These are phyloP conservation scores for Pseudocercospora cruenta DNA, from an alignment of 2,329 filamentous ascomycete species.

Conservation along the genomic window DNA sequence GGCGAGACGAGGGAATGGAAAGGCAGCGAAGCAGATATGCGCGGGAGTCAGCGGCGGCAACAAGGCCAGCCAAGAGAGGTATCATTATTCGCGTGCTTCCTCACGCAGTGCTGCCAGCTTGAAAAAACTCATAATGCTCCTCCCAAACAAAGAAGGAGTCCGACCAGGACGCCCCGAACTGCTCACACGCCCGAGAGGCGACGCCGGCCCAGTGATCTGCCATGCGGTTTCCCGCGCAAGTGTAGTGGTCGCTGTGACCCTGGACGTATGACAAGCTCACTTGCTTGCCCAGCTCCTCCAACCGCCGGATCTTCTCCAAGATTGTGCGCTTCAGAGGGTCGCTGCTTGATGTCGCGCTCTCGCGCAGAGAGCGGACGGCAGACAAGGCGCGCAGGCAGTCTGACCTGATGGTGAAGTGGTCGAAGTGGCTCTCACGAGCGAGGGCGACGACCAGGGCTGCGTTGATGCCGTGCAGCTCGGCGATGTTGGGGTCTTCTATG, in stretches of 20 bases:
- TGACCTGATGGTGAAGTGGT: slow-evolving; percentile 4
- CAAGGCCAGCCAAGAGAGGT: background rate
- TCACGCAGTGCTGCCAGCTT: background rate
- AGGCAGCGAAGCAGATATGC: background rate
- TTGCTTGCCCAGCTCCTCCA: background rate
- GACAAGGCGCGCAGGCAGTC: background rate
- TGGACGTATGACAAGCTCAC: background rate
- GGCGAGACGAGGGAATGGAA: background rate
- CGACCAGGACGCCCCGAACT: background rate
- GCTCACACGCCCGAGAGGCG: background rate
- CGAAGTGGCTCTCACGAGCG: background rate
- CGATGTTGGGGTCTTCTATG: background rate
- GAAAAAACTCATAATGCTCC: background rate
- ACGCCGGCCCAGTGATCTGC: background rate
- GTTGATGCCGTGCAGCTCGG: background rate
- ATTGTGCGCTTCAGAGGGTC: background rate
- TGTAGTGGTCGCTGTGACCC: background rate
- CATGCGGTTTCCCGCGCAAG: background rate
- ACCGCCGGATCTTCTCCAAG: background rate
- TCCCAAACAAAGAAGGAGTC: background rate
- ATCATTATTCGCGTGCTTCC: background rate
- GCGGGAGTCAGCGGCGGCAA: background rate
- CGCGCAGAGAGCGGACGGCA: background rate
- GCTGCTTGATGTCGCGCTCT: background rate
- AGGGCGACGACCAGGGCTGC: background rate